Percentiles rank a stretch among this genome's conserved stretches.
These are phyloP conservation scores for Naegleria lovaniensis DNA, from an alignment of 208 protist genomes.

Conservation along the genomic window DNA sequence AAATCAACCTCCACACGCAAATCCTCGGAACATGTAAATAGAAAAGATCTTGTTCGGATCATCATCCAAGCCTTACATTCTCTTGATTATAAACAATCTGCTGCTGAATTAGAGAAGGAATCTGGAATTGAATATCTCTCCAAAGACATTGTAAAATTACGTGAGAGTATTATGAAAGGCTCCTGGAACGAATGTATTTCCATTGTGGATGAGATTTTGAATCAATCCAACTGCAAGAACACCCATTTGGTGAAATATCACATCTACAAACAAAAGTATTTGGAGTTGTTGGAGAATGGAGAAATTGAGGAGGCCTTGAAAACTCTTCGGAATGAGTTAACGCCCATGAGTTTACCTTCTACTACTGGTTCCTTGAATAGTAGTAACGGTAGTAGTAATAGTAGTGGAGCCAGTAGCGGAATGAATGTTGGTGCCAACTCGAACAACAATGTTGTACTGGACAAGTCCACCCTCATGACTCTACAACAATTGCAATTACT, in stretches of 20 bases:
- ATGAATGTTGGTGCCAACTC: too few species aligned
- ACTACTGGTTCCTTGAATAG: background rate
- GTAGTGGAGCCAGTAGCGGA: background rate
- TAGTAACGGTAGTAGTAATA: background rate
- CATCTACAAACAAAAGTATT: constrained; percentile 15
- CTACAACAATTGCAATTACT: background rate
- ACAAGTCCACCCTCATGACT: background rate
- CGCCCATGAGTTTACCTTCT: background rate
- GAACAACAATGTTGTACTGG: too few species aligned
- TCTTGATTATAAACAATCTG: background rate
- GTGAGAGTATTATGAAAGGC: background rate
- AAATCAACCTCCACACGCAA: background rate
- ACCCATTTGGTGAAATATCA: background rate
- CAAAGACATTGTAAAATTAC: background rate
- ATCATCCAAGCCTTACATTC: constrained; percentile 2
- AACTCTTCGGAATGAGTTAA: background rate
- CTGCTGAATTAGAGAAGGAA: background rate
- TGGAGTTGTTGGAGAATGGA: background rate
- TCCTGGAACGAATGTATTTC: background rate
- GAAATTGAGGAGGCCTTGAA: background rate
- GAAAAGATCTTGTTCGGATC: background rate
- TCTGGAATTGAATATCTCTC: background rate
- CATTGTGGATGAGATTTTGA: background rate
- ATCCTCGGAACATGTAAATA: background rate
- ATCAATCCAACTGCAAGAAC: background rate